A percentile compares a stretch with the other conserved stretches of the same genome.
phyloP scores from a whole-genome alignment of 2,329 filamentous ascomycete genomes.

The Cladosporium colombiae region DNA sequence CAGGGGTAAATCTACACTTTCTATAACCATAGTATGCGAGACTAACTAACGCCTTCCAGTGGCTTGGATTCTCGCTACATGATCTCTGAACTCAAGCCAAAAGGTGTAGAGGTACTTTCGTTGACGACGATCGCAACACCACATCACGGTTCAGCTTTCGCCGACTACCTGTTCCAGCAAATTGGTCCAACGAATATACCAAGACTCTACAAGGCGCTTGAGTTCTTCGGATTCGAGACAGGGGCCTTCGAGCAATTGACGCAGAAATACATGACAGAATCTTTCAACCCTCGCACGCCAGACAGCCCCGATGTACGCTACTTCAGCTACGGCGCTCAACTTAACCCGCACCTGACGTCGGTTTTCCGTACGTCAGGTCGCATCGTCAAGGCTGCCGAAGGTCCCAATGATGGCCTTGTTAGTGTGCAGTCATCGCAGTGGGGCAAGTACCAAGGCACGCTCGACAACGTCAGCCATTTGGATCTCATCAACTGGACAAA shows the following conservation, averaged over 20 bases:
- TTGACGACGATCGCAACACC: conserved; percentile 65
- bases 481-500: conserved; percentile 70
- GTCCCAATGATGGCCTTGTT: conserved; percentile 64
- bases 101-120: conserved; percentile 73
- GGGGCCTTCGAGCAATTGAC: conserved; percentile 65
- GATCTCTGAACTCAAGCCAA: conserved; percentile 59
- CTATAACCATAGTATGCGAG: conserved; percentile 13
- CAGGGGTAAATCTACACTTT: conserved; percentile 39
- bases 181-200: conserved; percentile 57
- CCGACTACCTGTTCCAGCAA: conserved; percentile 61
- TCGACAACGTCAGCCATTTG: conserved; percentile 64
- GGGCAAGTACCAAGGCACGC: conserved; percentile 64
- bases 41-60: conserved; percentile 38
- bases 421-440: conserved; percentile 63
- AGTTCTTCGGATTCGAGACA: conserved; percentile 57
- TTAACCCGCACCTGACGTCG: conserved; percentile 57
- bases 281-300: conserved; percentile 61
- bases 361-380: conserved; percentile 59
- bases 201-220: conserved; percentile 57
- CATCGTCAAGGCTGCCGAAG: conserved; percentile 57
- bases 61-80: conserved; percentile 66
- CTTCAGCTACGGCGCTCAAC: conserved; percentile 63
- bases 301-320: conserved; percentile 58
- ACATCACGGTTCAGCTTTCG: conserved; percentile 62
- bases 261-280: conserved; percentile 56